phyloP scores from a whole-genome alignment of 176 grass and related monocot species.

The Rhynchospora pubera region DNA sequence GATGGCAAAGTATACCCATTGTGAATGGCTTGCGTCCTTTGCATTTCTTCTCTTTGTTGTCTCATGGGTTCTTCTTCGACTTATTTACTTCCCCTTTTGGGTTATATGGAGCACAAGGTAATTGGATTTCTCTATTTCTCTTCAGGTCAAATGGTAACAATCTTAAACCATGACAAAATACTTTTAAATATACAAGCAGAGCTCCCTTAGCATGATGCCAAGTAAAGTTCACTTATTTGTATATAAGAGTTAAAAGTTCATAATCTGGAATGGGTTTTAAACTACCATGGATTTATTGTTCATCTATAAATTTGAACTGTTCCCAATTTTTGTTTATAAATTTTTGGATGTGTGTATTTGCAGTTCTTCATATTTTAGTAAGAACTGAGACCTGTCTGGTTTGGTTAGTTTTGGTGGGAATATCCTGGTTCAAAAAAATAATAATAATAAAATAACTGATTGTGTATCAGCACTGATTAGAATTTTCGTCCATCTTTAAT shows the following conservation, averaged over 20 bases:
- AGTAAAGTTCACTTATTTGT: background rate
- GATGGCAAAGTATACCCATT: slow-evolving; percentile 62
- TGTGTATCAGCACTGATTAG: background rate
- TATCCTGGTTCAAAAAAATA: background rate
- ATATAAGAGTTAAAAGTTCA: background rate
- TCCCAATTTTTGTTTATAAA: background rate
- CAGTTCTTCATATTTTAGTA: background rate
- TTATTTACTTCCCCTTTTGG: slow-evolving; percentile 76
- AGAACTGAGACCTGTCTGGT: background rate
- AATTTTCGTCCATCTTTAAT: background rate
- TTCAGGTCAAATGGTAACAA: slow-evolving; percentile 4
- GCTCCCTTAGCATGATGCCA: background rate
- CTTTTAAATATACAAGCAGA: slow-evolving; percentile 13
- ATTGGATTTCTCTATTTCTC: slow-evolving; percentile 9
- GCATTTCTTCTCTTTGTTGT: slow-evolving; percentile 65
- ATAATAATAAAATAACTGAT: background rate
- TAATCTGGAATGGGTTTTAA: background rate
- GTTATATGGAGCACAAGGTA: slow-evolving; percentile 87
- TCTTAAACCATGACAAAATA: slow-evolving; percentile 17
- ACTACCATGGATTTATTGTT: background rate
- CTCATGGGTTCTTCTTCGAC: slow-evolving; percentile 58
- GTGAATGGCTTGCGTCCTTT: slow-evolving; percentile 36
- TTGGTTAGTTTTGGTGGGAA: background rate
- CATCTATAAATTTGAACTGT: background rate
- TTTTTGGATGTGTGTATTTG: background rate